Base-by-base conservation (phyloP, 169 alveolate species). In the Cryptosporidium parvum region DNA sequence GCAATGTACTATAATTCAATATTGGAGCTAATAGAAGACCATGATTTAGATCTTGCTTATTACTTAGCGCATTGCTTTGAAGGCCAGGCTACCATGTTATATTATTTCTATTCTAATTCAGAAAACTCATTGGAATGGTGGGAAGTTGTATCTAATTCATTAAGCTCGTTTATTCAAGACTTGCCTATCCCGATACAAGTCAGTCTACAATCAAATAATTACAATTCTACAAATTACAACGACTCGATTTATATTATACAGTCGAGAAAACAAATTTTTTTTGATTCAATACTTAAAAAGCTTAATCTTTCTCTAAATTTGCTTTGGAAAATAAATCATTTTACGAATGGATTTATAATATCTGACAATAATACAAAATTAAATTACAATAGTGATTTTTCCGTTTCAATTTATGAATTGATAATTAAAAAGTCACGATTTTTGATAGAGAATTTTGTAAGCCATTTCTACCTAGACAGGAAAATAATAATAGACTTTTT, bases 401-500 rank as follows among this genome's bases (percentile, higher is more conserved):
- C 62, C 23, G 48, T 73, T 58, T 51, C 70, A 7, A 44, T 62
- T 9, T 65, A 44, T 44, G 75, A 80, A n/a, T 23, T 80, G 12
- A 31, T 80, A 48, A 42, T 80, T 26, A 80, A 61, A 67, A 65
- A 62, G 26, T 31, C 89, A 2, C 59, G 67, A n/a, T 62, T 80
- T 45, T 62, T 80, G 23, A 23, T 33, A 48, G 75, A 59, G 21
- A 42, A 65, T 65, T 21, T 80, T 23, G 48, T 80, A 18, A 80
- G 67, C n/a, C 23, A 61, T 18, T 52, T 31, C 35, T 31, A 80
- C 23, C 10, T 65, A 9, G 68, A 80, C 53, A 80, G 89, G 44
- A 80, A 80, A 48, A 42, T 80, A n/a, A n/a, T 80, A 21, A 42
- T 65, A 35, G 89, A 80, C 65, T 80, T 80, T 67, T 48, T 80